phyloP scores from a whole-genome alignment of 805 yeast species.

The Pichia manshurica region DNA sequence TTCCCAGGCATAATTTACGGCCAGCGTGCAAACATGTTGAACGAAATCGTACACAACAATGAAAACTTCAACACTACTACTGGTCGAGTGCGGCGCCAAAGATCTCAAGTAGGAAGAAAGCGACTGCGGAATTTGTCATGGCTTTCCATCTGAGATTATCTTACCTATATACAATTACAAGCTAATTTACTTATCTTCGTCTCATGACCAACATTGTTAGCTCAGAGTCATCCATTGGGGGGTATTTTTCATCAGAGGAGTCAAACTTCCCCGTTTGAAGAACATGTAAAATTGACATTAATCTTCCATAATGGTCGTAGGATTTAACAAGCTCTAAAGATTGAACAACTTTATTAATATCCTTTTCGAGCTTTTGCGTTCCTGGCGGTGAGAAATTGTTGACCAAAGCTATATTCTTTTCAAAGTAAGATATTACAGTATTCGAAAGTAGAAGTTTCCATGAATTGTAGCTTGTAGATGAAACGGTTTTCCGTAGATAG shows the following conservation, averaged over 20 bases:
- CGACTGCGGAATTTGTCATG: too few relatives aligned
- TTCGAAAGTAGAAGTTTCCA: slow-evolving; percentile 24
- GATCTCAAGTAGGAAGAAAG: too few relatives aligned
- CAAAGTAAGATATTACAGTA: slow-evolving; percentile 32
- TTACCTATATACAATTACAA: background rate
- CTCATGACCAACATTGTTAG: slow-evolving; percentile 5
- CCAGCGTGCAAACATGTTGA: too few relatives aligned
- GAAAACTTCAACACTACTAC: too few relatives aligned
- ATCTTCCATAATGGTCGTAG: slow-evolving; percentile 15
- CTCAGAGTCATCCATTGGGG: slow-evolving; percentile 4
- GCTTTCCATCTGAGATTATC: too few relatives aligned
- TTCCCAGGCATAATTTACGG: too few relatives aligned
- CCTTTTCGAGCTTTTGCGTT: slow-evolving; percentile 31
- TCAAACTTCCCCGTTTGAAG: slow-evolving; percentile 8
- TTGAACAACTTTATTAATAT: slow-evolving; percentile 30
- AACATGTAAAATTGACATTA: slow-evolving; percentile 18
- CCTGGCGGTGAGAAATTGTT: slow-evolving; percentile 33
- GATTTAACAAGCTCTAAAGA: slow-evolving; percentile 22
- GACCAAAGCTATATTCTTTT: slow-evolving; percentile 34
- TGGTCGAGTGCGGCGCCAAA: too few relatives aligned
- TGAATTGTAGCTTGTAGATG: slow-evolving; percentile 26
- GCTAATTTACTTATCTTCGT: background rate
- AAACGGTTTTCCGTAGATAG: slow-evolving; percentile 28
- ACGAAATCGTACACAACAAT: too few relatives aligned
- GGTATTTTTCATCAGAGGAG: background rate